Evolutionary conservation across 2,329 filamentous ascomycete genomes (phyloP).

Genomic region (Arthroderma uncinatum): DNA sequence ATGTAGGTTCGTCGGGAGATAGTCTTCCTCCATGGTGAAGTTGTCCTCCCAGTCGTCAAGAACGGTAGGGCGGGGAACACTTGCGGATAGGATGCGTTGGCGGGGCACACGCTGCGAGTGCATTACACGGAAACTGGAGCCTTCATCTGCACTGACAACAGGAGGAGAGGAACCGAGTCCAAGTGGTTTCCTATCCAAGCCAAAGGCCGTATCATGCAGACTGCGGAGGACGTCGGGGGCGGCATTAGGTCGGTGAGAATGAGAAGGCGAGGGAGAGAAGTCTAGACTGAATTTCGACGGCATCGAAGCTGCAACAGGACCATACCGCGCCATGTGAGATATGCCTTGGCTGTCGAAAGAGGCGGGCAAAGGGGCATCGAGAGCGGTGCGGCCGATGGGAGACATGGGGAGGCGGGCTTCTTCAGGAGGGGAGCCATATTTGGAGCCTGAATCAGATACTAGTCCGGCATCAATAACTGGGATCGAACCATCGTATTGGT

Average conservation of each 20-base stretch:
- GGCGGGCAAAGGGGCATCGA: conserved; percentile 83
- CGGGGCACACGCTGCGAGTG: conserved; percentile 56
- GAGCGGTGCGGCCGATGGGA: conserved; percentile 63
- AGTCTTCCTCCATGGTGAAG: conserved; percentile 81
- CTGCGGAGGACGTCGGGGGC: conserved; percentile 53
- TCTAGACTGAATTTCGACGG: conserved; percentile 86
- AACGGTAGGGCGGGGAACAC: conserved; percentile 43
- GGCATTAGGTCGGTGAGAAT: conserved; percentile 52
- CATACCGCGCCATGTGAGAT: conserved; percentile 79
- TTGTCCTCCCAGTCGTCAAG: conserved; percentile 51
- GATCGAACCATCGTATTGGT: conserved; percentile 37
- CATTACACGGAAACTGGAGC: conserved; percentile 51
- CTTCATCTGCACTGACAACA: conserved; percentile 53
- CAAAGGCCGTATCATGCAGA: conserved; percentile 57
- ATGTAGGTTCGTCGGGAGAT: conserved; percentile 60
- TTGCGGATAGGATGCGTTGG: conserved; percentile 48
- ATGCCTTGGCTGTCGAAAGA: conserved; percentile 96
- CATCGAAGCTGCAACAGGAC: conserved; percentile 82
- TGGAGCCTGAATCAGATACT: conserved; percentile 48
- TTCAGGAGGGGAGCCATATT: conserved; percentile 76
- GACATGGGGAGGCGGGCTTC: conserved; percentile 69
- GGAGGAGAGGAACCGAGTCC: conserved; percentile 48
- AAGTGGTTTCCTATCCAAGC: conserved; percentile 53
- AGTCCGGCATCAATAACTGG: conserved; percentile 49
- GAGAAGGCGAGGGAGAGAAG: conserved; percentile 54